These are phyloP conservation scores for Penicillium malachiteum DNA, from an alignment of 495 filamentous ascomycete genomes.

Conservation along the genomic window DNA sequence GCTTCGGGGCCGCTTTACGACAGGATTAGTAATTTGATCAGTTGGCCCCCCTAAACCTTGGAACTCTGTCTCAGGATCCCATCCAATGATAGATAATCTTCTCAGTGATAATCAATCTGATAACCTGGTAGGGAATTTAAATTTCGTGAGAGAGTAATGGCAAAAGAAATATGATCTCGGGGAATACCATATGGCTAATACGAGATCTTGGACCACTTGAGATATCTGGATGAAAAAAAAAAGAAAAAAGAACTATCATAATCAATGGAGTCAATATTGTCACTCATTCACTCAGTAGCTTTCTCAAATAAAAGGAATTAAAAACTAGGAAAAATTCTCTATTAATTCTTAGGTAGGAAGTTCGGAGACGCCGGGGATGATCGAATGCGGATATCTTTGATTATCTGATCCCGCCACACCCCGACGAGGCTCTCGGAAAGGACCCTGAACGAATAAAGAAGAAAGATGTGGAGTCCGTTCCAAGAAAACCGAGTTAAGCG, in stretches of 20 bases:
- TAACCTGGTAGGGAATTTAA: background rate
- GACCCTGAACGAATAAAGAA: background rate
- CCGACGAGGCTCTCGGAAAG: background rate
- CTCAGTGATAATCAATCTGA: slow-evolving; percentile 6
- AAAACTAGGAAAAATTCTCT: too few species aligned
- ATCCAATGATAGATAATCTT: background rate
- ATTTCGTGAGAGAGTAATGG: background rate
- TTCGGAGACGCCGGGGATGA: slow-evolving; percentile 8
- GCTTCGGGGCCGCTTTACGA: too few species aligned
- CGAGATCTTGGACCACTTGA: too few species aligned
- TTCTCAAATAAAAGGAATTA: too few species aligned
- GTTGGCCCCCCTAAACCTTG: background rate
- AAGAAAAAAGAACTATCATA: too few species aligned
- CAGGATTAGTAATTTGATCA: too few species aligned
- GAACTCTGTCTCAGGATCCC: background rate
- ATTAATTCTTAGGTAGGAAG: too few species aligned
- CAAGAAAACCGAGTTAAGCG: slow-evolving; percentile 1
- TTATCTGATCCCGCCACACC: slow-evolving; percentile 12
- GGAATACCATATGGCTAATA: too few species aligned
- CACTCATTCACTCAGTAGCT: too few species aligned
- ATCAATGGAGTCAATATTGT: background rate
- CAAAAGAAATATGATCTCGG: too few species aligned
- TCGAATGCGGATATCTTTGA: background rate
- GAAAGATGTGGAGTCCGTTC: background rate
- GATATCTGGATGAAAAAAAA: too few species aligned